Conservation (phyloP, 179 eudicot species). For the Silene coronaria region DNA sequence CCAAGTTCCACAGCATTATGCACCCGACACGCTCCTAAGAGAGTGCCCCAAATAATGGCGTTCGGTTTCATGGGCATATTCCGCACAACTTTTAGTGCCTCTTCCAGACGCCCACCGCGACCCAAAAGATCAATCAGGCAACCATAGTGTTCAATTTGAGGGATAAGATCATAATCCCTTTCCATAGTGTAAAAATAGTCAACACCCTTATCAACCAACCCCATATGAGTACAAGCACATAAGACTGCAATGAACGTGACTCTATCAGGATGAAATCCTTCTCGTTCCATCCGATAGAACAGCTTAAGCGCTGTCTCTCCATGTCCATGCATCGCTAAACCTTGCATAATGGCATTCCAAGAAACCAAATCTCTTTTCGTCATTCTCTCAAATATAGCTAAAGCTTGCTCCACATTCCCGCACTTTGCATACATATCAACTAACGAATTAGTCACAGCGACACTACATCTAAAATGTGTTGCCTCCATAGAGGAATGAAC, state of each 20-base stretch:
- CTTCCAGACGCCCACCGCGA: conserved; percentile 38
- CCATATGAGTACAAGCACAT: conserved; percentile 42
- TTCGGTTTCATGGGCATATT: conserved; percentile 44
- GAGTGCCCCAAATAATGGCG: conserved; percentile 39
- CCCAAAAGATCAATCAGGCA: conserved; percentile 45
- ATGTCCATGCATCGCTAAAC: conserved; percentile 30
- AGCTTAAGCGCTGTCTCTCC: conserved; percentile 20
- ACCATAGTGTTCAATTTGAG: conserved; percentile 42
- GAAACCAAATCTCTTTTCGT: conserved; percentile 24
- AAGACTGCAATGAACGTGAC: conserved; percentile 23
- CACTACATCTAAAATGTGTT: conserved; percentile 12
- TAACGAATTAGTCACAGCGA: conserved; percentile 23
- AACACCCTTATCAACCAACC: conserved; percentile 34
- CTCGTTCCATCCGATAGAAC: conserved; percentile 18
- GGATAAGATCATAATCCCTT: conserved; percentile 30
- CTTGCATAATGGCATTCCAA: conserved; percentile 24
- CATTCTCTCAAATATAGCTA: conserved; percentile 19
- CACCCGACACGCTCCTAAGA: conserved; percentile 40
- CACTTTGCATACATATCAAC: conserved; percentile 29
- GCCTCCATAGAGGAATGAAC: conserved; percentile 26
- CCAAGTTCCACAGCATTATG: conserved; percentile 37
- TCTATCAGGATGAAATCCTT: conserved; percentile 22
- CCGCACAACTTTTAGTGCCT: conserved; percentile 32
- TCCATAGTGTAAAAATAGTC: conserved; percentile 38
- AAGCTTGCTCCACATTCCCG: conserved; percentile 22